phyloP scores from a whole-genome alignment of 768 basidiomycete genomes.

The Hortiboletus campestris region DNA sequence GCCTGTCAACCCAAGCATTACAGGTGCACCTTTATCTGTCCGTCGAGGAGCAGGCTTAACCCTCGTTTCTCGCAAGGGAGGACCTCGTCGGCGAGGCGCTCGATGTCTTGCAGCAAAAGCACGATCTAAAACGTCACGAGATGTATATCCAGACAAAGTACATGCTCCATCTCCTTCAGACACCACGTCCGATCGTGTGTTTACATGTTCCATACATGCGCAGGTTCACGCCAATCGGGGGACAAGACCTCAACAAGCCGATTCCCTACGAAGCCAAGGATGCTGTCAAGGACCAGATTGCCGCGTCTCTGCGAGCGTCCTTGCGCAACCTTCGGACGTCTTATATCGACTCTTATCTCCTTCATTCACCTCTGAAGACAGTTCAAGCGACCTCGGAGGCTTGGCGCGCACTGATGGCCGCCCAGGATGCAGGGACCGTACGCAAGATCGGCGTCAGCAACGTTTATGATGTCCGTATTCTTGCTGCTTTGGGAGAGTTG shows the following conservation, averaged over 20 bases:
- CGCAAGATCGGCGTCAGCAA: conserved; percentile 75
- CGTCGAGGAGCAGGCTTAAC: neutral
- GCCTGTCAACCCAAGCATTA: conserved; percentile 77
- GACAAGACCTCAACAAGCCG: conserved; percentile 68
- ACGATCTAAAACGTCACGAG: conserved; percentile 65
- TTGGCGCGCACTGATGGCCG: conserved; percentile 57
- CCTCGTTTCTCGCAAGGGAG: conserved; percentile 46
- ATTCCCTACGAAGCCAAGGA: conserved; percentile 67
- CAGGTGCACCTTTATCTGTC: conserved; percentile 37
- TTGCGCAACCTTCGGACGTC: conserved; percentile 66
- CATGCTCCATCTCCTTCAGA: conserved; percentile 3
- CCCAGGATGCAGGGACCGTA: conserved; percentile 66
- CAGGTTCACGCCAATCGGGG: conserved; percentile 72
- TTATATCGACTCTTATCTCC: conserved; percentile 75
- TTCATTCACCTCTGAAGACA: conserved; percentile 72
- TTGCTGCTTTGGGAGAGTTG: conserved; percentile 51
- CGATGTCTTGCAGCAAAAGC: conserved; percentile 48
- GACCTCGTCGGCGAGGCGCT: conserved; percentile 80
- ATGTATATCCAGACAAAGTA: conserved; percentile 83
- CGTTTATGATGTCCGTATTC: conserved; percentile 58
- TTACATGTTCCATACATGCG: neutral
- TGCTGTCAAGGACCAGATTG: conserved; percentile 57
- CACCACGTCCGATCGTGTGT: neutral
- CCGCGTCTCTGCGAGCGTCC: conserved; percentile 59
- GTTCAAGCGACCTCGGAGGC: conserved; percentile 63